These are phyloP conservation scores for Thelephora aurantiotincta DNA, from an alignment of 768 basidiomycete genomes.

Conservation along the genomic window DNA sequence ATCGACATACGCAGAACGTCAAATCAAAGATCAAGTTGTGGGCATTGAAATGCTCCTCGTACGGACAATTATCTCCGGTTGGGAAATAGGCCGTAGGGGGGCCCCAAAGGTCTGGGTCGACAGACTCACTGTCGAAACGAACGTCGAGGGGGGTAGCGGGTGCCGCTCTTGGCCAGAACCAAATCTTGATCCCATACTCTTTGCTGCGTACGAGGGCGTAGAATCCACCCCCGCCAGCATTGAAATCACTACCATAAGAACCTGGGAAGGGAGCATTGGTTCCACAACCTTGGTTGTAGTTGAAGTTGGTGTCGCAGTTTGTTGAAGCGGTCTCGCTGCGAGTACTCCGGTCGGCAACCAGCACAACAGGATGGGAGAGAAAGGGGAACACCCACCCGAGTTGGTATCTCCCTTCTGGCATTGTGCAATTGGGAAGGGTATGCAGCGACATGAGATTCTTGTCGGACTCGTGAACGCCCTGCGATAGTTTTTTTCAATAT, in stretches of 20 bases:
- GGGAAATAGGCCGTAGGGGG: constrained; percentile 36
- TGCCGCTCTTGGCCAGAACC: constrained; percentile 45
- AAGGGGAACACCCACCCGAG: constrained; percentile 24
- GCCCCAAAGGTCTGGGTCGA: constrained; percentile 24
- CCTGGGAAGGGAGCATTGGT: constrained; percentile 24
- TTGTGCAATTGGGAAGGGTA: constrained; percentile 33
- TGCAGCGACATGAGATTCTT: constrained; percentile 41
- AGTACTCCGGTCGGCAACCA: neutral
- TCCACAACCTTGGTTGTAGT: constrained; percentile 52
- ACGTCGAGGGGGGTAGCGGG: constrained; percentile 28
- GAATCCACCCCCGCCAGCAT: constrained; percentile 41
- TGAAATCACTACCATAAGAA: constrained; percentile 36
- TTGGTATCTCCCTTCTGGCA: constrained; percentile 27
- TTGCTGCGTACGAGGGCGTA: constrained; percentile 35
- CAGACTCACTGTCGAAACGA: constrained; percentile 4
- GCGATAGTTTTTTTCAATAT: neutral
- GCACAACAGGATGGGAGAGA: neutral
- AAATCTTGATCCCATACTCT: constrained; percentile 34
- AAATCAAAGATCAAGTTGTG: constrained; percentile 44
- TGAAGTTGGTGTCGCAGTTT: constrained; percentile 33
- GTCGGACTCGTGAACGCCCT: constrained; percentile 33
- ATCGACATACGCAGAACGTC: constrained; percentile 40
- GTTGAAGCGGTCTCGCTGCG: constrained; percentile 25
- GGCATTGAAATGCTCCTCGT: constrained; percentile 34
- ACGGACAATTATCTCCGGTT: constrained; percentile 31